Conservation (phyloP, 2,329 filamentous ascomycete species). For the Aspergillus sp. region DNA sequence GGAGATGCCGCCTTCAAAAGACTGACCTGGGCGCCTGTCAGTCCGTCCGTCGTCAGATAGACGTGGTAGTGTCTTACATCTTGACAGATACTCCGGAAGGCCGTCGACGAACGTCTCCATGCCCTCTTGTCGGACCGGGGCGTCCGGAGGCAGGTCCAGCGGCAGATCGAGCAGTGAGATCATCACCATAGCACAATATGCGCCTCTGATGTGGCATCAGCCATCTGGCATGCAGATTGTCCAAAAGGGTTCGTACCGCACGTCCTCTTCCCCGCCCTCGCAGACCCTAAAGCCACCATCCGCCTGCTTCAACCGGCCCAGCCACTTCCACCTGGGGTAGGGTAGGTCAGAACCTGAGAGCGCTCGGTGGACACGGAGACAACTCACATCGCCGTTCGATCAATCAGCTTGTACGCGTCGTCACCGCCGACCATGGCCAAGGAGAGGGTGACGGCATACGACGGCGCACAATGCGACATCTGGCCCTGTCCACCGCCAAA, state of each 20-base stretch:
- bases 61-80: conserved; percentile 50
- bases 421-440: conserved; percentile 69
- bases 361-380: conserved; percentile 3
- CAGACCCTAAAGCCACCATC: conserved; percentile 87
- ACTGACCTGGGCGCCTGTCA: conserved; percentile 56
- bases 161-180: conserved; percentile 78
- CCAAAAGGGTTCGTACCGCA: conserved; percentile 51
- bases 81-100: conserved; percentile 68
- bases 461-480: conserved; percentile 75
- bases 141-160: conserved; percentile 63
- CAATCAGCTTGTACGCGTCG: conserved; percentile 63
- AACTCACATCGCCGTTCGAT: conserved; percentile 63
- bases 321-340: conserved; percentile 64
- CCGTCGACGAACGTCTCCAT: conserved; percentile 59
- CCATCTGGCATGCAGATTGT: conserved; percentile 11
- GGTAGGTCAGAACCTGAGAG: conserved; percentile 13
- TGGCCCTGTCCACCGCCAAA: conserved; percentile 94
- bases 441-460: conserved; percentile 74
- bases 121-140: conserved; percentile 56
- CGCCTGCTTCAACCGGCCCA: conserved; percentile 74
- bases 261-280: conserved; percentile 80
- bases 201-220: conserved; percentile 54
- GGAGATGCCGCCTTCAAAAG: conserved; percentile 88
- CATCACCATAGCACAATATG: conserved; percentile 81
- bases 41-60: background rate